Conservation (phyloP, 2,329 filamentous ascomycete species). For the Aspergillus fumigatiaffinis region DNA sequence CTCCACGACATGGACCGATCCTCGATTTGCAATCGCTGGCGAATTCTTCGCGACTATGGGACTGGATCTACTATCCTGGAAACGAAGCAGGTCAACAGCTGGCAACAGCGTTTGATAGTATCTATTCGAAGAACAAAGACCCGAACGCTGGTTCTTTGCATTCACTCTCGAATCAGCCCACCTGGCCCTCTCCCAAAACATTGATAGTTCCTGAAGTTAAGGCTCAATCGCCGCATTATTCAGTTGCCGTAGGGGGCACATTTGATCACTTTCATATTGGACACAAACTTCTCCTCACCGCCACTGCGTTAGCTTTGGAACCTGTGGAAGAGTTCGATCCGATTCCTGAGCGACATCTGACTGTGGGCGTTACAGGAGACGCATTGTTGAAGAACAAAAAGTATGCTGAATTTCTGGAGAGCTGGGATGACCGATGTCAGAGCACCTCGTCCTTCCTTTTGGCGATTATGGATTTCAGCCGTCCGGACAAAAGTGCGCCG, state of each 20-base stretch:
- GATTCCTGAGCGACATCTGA: conserved; percentile 54
- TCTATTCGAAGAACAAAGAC: conserved; percentile 16
- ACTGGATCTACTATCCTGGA: conserved; percentile 29
- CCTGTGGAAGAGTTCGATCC: conserved; percentile 37
- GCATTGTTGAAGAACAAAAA: conserved; percentile 85
- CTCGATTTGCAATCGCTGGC: conserved; percentile 48
- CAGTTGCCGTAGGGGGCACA: conserved; percentile 82
- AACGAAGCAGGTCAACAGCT: conserved; percentile 25
- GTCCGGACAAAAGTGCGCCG: conserved; percentile 37
- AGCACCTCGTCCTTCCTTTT: conserved; percentile 68
- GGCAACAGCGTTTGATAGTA: conserved; percentile 33
- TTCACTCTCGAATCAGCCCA: conserved; percentile 18
- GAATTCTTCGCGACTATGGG: conserved; percentile 30
- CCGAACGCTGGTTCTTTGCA: conserved; percentile 17
- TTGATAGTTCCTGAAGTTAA: conserved; percentile 21
- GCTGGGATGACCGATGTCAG: conserved; percentile 70
- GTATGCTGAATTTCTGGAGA: conserved; percentile 72
- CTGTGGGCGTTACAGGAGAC: conserved; percentile 85
- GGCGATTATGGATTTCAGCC: conserved; percentile 57
- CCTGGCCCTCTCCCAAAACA: conserved; percentile 19
- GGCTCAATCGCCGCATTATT: conserved; percentile 43
- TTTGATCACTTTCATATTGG: conserved; percentile 95
- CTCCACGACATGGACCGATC: conserved; percentile 45
- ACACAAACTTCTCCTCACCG: conserved; percentile 94
- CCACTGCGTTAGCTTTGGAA: conserved; percentile 68